Base-by-base conservation (phyloP, 257 asterid species). In the Handroanthus guayacan region DNA sequence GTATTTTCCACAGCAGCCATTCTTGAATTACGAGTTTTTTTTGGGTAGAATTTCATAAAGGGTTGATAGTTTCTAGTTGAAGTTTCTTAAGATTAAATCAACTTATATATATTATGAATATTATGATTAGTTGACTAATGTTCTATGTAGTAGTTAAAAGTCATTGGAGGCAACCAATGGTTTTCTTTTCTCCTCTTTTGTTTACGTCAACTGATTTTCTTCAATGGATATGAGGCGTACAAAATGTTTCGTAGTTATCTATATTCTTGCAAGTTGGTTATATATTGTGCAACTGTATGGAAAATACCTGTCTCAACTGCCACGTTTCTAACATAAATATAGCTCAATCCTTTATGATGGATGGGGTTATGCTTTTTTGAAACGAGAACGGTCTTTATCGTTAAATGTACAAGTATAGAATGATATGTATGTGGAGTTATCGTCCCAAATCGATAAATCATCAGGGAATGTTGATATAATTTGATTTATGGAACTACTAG, bases 1-100 rank as follows among this genome's bases (percentile, higher is more conserved):
- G 74, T 54, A 69, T 52, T 9, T 80, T 74, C 83, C 31, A 31
- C 4, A 50, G 79, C 74, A 54, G 69, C 72, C 56, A 16, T 71
- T 75, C 0, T 76, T 68, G 84, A 71, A 71, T 38, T 63, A 63
- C 17, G 5, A 36, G 3, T 39, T 31, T 16, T 16, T 12, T 41
- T 34, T 73, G 18, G 13, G 6, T 17, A 61, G 9, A 16, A 37
- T 69, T 31, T 36, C 70, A 38, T 39, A 64, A 14, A 25, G 31
- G 69, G 3, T 68, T 47, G 25, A 14, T 31, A 25, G 1, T 25
- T 68, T 66, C 56, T 0, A n/a, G 43, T 31, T 36, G 60, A 68
- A 68, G 45, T 50, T 68, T 68, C 61, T 18, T 10, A 3, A 61
- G 18, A 11, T 25, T 6, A 41, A 18, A 43, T 17, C 31, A 37